These are phyloP conservation scores for Rubia yunnanensis DNA, from an alignment of 257 asterid genomes.

Conservation along the genomic window DNA sequence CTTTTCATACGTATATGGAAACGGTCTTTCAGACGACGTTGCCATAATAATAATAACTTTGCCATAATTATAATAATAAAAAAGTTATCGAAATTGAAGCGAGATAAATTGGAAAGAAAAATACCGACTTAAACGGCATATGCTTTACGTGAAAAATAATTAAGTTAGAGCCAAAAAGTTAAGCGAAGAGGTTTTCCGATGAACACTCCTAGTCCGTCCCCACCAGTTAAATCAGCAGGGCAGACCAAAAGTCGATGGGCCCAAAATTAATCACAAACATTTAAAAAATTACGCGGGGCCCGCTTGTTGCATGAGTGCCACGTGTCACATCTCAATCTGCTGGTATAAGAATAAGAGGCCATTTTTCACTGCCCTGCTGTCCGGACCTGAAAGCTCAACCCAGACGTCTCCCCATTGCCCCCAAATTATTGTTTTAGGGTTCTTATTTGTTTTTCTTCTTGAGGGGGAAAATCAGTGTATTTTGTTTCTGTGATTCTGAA, in stretches of 20 bases:
- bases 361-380: background rate
- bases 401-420: background rate
- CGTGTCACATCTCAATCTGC: background rate
- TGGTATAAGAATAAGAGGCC: background rate
- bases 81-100: too few species aligned
- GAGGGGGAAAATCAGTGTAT: background rate
- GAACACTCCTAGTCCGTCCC: background rate
- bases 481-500: background rate
- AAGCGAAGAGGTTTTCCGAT: background rate
- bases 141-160: conserved; percentile 8
- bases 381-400: conserved; percentile 4
- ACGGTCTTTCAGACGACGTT: background rate
- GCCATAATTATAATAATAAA: too few species aligned
- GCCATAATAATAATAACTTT: background rate
- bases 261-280: conserved; percentile 4
- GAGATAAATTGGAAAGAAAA: too few species aligned
- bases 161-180: conserved; percentile 1
- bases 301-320: conserved; percentile 14
- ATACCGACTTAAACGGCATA: too few species aligned
- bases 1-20: too few species aligned
- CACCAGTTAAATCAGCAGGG: background rate
- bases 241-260: background rate
- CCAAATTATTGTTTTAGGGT: conserved; percentile 3
- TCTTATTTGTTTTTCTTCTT: background rate
- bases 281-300: background rate